Evolutionary conservation across 805 yeast genomes (phyloP).

Genomic region (Priceomyces carsonii): DNA sequence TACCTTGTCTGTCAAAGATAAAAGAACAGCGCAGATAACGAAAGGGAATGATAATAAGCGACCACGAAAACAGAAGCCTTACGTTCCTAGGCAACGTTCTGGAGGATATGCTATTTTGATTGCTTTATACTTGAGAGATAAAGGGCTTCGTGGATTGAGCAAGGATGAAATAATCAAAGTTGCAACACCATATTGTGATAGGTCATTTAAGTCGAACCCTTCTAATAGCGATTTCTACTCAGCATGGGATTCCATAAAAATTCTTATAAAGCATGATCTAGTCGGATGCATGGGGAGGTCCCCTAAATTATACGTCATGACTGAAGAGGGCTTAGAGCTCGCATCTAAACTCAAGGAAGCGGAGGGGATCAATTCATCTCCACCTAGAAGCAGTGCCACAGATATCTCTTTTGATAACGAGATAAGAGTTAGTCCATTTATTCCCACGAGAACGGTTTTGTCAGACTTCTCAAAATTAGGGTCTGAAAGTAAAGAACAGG

Average conservation of each 20-base stretch:
- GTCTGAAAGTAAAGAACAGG: no score
- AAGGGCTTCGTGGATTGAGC: slow-evolving; percentile 54
- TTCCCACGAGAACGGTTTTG: no score
- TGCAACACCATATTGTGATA: slow-evolving; percentile 58
- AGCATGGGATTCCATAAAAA: slow-evolving; percentile 74
- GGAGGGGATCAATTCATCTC: slow-evolving; percentile 34
- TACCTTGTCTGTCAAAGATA: slow-evolving; percentile 2
- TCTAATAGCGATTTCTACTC: slow-evolving; percentile 63
- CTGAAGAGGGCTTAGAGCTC: slow-evolving; percentile 66
- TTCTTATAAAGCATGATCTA: slow-evolving; percentile 59
- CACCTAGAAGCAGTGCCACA: slow-evolving; percentile 12
- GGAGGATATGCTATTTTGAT: slow-evolving; percentile 85
- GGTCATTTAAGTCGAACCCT: slow-evolving; percentile 60
- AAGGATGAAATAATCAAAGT: slow-evolving; percentile 56
- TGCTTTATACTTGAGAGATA: slow-evolving; percentile 54
- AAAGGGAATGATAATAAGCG: slow-evolving; percentile 12
- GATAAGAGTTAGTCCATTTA: slow-evolving; percentile 22
- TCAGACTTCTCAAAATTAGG: no score
- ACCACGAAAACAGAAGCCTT: slow-evolving; percentile 32
- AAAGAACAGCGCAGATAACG: slow-evolving; percentile 1
- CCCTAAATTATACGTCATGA: slow-evolving; percentile 61
- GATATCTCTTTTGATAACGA: slow-evolving; percentile 39
- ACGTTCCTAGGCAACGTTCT: slow-evolving; percentile 72
- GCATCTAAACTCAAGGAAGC: slow-evolving; percentile 57
- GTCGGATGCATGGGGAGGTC: slow-evolving; percentile 53